Conservation (phyloP, 495 filamentous ascomycete genomes). For the Aeminium ludgeri region DNA sequence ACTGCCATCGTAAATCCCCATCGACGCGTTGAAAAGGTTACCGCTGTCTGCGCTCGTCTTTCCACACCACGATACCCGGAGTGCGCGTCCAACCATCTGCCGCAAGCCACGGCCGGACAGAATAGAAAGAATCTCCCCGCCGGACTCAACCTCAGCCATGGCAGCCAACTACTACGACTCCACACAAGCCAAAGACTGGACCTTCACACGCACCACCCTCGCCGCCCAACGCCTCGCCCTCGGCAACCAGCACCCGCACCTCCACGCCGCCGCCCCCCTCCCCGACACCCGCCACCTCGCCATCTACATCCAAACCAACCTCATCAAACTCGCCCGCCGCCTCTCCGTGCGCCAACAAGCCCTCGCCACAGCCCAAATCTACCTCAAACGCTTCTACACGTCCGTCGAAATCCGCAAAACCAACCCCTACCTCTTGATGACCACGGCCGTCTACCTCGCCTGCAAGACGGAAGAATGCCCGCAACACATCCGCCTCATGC, state of each 20-base stretch:
- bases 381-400: slow-evolving; percentile 83
- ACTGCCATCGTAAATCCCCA: too few species aligned
- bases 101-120: too few species aligned
- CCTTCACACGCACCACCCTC: slow-evolving; percentile 66
- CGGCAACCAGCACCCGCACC: slow-evolving; percentile 37
- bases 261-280: slow-evolving; percentile 62
- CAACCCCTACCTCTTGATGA: slow-evolving; percentile 81
- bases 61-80: too few species aligned
- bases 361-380: slow-evolving; percentile 86
- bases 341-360: slow-evolving; percentile 71
- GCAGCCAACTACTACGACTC: slow-evolving; percentile 96
- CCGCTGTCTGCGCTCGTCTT: too few species aligned
- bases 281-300: slow-evolving; percentile 68
- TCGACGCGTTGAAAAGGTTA: too few species aligned
- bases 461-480: slow-evolving; percentile 98
- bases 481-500: slow-evolving; percentile 81
- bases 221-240: slow-evolving; percentile 59
- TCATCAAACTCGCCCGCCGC: slow-evolving; percentile 65
- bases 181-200: slow-evolving; percentile 77
- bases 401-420: slow-evolving; percentile 82
- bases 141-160: too few species aligned
- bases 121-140: too few species aligned
- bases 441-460: slow-evolving; percentile 84
- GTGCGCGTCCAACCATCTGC: too few species aligned
- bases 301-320: slow-evolving; percentile 82